Base-by-base conservation (phyloP, 2,329 filamentous ascomycete species). In the Mycogone perniciosa region DNA sequence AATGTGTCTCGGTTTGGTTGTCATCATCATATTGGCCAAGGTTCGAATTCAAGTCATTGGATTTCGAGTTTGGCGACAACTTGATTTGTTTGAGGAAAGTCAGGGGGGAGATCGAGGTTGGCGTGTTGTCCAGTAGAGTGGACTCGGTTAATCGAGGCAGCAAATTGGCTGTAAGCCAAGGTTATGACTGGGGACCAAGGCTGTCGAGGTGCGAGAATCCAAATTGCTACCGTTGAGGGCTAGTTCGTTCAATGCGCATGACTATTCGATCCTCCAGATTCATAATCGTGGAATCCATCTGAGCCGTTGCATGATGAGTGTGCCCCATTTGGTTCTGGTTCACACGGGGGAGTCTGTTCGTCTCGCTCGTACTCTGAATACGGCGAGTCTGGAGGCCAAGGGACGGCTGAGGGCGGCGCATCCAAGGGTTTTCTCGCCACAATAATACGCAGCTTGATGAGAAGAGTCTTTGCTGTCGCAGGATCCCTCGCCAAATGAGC, bases 371-470 rank as follows among this genome's bases (percentile, higher is more conserved):
- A 31, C 29, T 45, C 8, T 5, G 37, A 30, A 2, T 41, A n/a
- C 10, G 48, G 48, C 29, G 44, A 35, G 9, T 41, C 48, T 13
- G 42, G 41, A n/a, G 42, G 48, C 42, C 48, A 51, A 37, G 42
- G 11, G 7, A 31, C 48, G 11, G 44, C 31, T 31, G 48, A 37
- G 10, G 26, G 41, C 2, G 60, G 55, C 7, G 59, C 57, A 46
- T 68, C 60, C 3, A 59, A 41, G 7, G 79, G 78, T 59, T 81
- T 81, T 54, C 76, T 71, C 4, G 69, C 79, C 7, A 71, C 68
- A 13, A 80, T 56, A 7, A 78, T 71, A 7, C 73, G 68, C 53
- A 79, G 66, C 54, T 75, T 77, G 50, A 77, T 59, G 6, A 71
- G 63, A 38, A 80, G 71, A 0, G 67, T 65, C 47, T 71, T 71